Evolutionary conservation across 306 rosid species (phyloP).

Genomic region (Macrotyloma uniflorum): DNA sequence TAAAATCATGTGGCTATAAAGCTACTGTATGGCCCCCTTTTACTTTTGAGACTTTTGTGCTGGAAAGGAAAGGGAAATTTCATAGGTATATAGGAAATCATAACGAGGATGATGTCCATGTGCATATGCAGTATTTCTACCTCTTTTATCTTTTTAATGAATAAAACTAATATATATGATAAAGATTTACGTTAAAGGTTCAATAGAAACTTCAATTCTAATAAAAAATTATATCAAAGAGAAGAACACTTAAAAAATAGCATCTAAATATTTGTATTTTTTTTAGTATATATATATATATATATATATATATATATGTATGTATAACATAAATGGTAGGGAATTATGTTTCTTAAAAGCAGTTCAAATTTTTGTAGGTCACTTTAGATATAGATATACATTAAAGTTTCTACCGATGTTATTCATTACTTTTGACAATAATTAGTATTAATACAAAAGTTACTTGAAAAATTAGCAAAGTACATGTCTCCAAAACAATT

Average conservation of each 20-base stretch:
- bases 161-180: no score
- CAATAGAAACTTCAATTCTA: background rate
- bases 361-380: no score
- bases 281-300: background rate
- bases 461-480: no score
- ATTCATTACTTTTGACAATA: no score
- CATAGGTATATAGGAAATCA: background rate
- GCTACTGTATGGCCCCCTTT: background rate
- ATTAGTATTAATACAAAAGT: no score
- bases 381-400: no score
- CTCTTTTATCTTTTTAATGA: background rate
- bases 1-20: background rate
- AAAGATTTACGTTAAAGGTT: background rate
- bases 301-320: no score
- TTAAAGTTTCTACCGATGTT: no score
- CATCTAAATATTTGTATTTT: no score
- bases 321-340: no score
- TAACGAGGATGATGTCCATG: background rate
- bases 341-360: no score
- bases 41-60: background rate
- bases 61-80: background rate
- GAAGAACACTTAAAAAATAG: background rate
- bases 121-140: background rate
- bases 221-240: background rate
- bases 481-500: no score